Evolutionary conservation across 257 asterid genomes (phyloP), one percentile per base, ranked within the genome.

Genomic region (Plectranthus barbatus): DNA sequence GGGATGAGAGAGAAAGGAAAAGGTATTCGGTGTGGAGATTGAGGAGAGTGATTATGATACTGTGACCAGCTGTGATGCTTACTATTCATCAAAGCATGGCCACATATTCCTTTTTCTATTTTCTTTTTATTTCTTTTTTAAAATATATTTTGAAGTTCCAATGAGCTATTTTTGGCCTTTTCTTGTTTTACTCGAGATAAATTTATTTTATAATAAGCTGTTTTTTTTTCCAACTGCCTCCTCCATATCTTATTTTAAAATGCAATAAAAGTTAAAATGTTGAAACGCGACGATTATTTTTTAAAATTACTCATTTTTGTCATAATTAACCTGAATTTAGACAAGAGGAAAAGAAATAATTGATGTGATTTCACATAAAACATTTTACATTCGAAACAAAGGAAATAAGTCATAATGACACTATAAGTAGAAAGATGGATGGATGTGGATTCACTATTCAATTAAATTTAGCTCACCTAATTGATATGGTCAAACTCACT

Each of bases 1-100:
- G 53, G 21, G 11, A 13, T 7, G 21, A 39, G 48, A 37, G 47
- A 13, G 40, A 58, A 6, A 58, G 56, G 71, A 34, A 70, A 57
- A 50, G 33, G 48, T 18, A n/a, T 44, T 31, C 23, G 74, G 75
- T 61, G 79, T 50, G 56, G 76, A 64, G 76, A 49, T 66, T 68
- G 76, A 66, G 77, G 66, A 77, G 6, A 70, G 80, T 53, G 78
- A 67, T 56, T 71, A 70, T 76, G 78, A 70, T 76, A 68, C 26
- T 29, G 59, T 79, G 76, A 76, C 83, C 88, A 77, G 85, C 81
- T 74, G 88, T 82, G 88, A 82, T 72, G 80, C 65, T 41, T 63
- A 67, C 80, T 46, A 68, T 66, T 77, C 83, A 60, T 72, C 71
- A 74, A 56, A 72, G 77, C 72, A 65, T 76, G 79, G 75, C 82